phyloP scores from a whole-genome alignment of 1,284 basidiomycete species.

The Ceratobasidium sp. region DNA sequence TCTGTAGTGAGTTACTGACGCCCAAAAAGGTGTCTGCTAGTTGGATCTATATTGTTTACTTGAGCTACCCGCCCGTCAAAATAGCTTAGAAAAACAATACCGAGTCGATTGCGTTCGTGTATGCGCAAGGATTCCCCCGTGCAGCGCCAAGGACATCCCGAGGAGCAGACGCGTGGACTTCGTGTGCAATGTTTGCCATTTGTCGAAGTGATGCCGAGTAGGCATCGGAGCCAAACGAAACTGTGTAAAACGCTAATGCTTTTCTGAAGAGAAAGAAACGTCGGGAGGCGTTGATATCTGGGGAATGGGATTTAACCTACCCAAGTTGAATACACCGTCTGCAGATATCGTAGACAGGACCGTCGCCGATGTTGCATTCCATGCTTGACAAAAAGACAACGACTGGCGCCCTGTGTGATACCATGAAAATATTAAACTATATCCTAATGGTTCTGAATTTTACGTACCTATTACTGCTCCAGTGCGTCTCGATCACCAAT shows the following conservation, averaged over 20 bases:
- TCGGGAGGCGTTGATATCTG: no score
- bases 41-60: not conserved
- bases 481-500: slow-evolving; percentile 62
- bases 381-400: slow-evolving; percentile 74
- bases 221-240: slow-evolving; percentile 66
- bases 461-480: slow-evolving; percentile 68
- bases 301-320: slow-evolving; percentile 4
- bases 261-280: slow-evolving; percentile 58
- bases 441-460: slow-evolving; percentile 20
- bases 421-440: not conserved
- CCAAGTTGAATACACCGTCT: slow-evolving; percentile 57
- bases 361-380: slow-evolving; percentile 62
- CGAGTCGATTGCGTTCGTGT: slow-evolving; percentile 67
- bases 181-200: slow-evolving; percentile 68
- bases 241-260: slow-evolving; percentile 69
- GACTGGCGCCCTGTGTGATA: slow-evolving; percentile 63
- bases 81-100: slow-evolving; percentile 51
- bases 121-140: slow-evolving; percentile 62
- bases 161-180: slow-evolving; percentile 65
- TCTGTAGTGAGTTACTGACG: slow-evolving; percentile 70
- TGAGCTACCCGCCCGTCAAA: not conserved
- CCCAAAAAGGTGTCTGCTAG: slow-evolving; percentile 52
- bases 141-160: slow-evolving; percentile 60
- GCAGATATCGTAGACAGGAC: slow-evolving; percentile 63
- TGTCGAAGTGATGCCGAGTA: slow-evolving; percentile 58